Base-by-base conservation (phyloP, 305 asterid genomes). In the Solanum hybrid region DNA sequence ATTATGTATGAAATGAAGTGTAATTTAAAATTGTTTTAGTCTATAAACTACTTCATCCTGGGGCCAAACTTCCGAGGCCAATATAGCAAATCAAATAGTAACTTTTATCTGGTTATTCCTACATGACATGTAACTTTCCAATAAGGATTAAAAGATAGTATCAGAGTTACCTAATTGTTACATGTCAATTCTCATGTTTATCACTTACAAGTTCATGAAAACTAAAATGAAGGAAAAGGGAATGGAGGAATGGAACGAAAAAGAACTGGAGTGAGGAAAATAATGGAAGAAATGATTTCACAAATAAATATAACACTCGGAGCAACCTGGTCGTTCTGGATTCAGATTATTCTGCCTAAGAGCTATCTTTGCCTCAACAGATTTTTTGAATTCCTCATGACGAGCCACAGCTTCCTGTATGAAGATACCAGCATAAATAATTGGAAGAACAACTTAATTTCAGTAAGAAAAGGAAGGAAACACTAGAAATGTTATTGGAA, bases 321-420 rank as follows among this genome's bases (percentile, higher is more conserved):
- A 87, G 69, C 86, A 90, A 98, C 99, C 99, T 92, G 99, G 99
- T 89, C 99, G 94, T 88, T 98, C 98, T 26, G 98, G 98, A 87
- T 95, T 96, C 94, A 96, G 88, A 92, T 98, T 98, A 93, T 90
- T 95, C 92, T 91, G 96, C 24, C 99, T 96, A 81, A 98, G 94
- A 31, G 91, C 91, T 94, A 93, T 90, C 91, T 97, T 98, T 24
- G 96, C 94, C 91, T 96, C 98, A 85, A 96, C 88, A 5, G 98
- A 96, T 92, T 95, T 98, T 96, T 94, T 96, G 89, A 97, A 93
- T 91, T 98, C 99, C 93, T 97, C 99, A 1, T 91, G 96, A 90
- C 99, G 98, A 90, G 98, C 96, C 89, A 91, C 94, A 90, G 97
- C 94, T 93, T 96, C 98, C 99, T 97, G 97, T 91, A 94, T 85